Base-by-base conservation (phyloP, 371 early-diverging fungal genomes). In the Zychaea mexicana region DNA sequence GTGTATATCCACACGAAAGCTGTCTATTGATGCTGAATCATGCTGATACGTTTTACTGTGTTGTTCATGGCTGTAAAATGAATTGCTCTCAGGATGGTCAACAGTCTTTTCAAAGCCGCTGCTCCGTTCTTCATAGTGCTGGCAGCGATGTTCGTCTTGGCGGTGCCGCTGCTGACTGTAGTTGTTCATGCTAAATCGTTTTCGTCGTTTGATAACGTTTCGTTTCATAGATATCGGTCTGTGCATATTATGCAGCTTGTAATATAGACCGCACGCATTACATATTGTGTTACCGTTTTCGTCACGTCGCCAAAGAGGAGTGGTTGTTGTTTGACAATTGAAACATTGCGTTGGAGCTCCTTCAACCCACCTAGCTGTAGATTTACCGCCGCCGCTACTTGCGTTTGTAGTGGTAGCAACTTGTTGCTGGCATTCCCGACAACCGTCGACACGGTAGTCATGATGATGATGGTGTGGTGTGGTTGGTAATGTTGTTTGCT, bases 231-330 rank as follows among this genome's bases (percentile, higher is more conserved):
- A 66, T 19, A 71, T 59, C 26, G 72, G 86, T 21, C 86, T 19
- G 19, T 31, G 55, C 2, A 54, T 21, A 33, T 54, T 54, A 30
- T 54, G 55, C 8, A 54, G 55, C 31, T 54, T 54, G 17, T 54
- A 54, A 54, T 54, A 54, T 12, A 54, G 32, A 19, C 55, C 55
- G 24, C 78, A 39, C 73, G 90, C 89, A 73, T 90, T 90, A 72
- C 91, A 90, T 31, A 89, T 73, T 24, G 74, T 67, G 31, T 85
- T 77, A 19, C 86, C 87, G 31, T 81, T 72, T 52, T 76, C 76
- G 57, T 83, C 81, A 49, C 89, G 70, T 28, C 93, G 69, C 93
- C 93, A 93, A 17, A 89, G 75, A 0, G 91, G 90, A 10, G 92
- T 92, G 12, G 73, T 76, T 13, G 83, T 84, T 13, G 88, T 85